A percentile compares a stretch with the other conserved stretches of the same genome.
phyloP scores from a whole-genome alignment of 148 eudicot species.

The Rhododendron henanense region DNA sequence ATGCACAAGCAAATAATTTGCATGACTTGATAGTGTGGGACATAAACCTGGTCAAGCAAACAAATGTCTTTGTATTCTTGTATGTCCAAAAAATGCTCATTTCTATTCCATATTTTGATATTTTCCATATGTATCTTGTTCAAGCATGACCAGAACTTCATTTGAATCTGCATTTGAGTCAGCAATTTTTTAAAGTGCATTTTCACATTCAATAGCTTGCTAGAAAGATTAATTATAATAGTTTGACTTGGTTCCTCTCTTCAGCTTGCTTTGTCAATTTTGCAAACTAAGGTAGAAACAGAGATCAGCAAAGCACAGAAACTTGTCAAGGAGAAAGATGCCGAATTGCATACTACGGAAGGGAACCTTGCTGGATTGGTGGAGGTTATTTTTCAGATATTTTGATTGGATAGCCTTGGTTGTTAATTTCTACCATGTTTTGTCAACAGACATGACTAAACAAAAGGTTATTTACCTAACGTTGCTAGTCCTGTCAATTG shows the following conservation, averaged over 20 bases:
- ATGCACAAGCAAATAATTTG: not conserved
- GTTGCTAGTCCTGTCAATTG: not conserved
- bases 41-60: not conserved
- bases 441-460: not conserved
- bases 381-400: constrained; percentile 48
- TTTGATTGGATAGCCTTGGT: not conserved
- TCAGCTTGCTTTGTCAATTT: constrained; percentile 60
- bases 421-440: not conserved
- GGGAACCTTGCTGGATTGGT: constrained; percentile 72
- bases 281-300: constrained; percentile 76
- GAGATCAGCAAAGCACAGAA: constrained; percentile 74
- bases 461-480: not conserved
- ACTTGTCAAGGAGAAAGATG: constrained; percentile 70
- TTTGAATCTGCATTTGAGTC: not conserved
- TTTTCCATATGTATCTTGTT: not conserved
- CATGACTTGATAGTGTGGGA: not conserved
- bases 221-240: not conserved
- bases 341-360: constrained; percentile 68
- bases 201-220: not conserved
- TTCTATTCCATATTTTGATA: not conserved
- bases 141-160: not conserved
- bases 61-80: not conserved
- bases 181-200: not conserved
- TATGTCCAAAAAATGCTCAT: not conserved
- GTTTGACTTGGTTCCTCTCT: constrained; percentile 15